Evolutionary conservation across 441 rosid species (phyloP), one percentile per base, ranked within the genome.

Genomic region (Theobroma grandiflorum): DNA sequence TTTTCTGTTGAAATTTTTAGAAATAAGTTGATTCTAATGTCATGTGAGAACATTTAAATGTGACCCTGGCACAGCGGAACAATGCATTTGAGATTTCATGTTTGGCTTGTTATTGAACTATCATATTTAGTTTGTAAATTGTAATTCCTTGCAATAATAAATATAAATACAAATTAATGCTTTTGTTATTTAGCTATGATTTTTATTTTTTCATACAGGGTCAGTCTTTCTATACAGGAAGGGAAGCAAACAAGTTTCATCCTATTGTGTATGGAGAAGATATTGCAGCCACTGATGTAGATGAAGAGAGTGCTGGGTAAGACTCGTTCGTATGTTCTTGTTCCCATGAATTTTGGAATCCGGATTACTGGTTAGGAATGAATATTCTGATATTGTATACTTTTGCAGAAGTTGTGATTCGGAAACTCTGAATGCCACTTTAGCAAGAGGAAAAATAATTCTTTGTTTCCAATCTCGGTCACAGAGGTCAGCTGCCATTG

Each of bases 381-480:
- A 57, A 20, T 43, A 57, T 75, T 65, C 75, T 75, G 52, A 57
- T 22, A 43, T 37, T 12, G 11, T 81, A 4, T 75, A 3, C 26
- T 65, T 40, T 63, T 53, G 70, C 88, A 88, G 93, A 72, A 80
- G 83, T 52, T 88, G 93, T 59, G 88, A 87, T 50, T 43, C 71
- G 40, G 88, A 82, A 70, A 83, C 84, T 31, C 75, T 88, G 67
- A 86, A 90, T 78, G 76, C 86, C 8, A 83, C 88, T 74, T 79
- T 86, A 82, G 88, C 88, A 12, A 86, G 75, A 75, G 93, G 93
- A 64, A 90, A 87, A 74, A 84, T 88, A 59, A 72, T 88, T 58
- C 75, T 90, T 31, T 88, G 91, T 79, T 87, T 90, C 80, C 90
- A 90, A 74, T 85, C 93, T n/a, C 81, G 77, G 65, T 78, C 83